Evolutionary conservation across 139 green algal genomes (phyloP).

Genomic region (Protoeuglena noctilucae): DNA sequence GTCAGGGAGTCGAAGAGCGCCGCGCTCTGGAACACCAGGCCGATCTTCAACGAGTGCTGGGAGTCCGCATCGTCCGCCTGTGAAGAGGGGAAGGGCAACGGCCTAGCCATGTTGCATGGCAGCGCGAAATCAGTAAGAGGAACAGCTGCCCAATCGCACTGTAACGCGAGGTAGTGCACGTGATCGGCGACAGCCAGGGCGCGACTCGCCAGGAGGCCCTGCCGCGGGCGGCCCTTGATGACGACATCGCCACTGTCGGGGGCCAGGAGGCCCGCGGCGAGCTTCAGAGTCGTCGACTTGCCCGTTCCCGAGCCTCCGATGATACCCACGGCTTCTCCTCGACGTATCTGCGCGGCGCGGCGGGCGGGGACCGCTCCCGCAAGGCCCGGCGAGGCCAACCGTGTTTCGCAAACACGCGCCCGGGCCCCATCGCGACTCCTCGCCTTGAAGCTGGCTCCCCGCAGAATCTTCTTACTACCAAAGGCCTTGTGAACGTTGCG

Average conservation of each 20-base stretch:
- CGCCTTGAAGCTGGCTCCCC: slow-evolving; percentile 73
- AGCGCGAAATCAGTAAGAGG: too few relatives aligned
- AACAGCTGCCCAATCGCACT: too few relatives aligned
- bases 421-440: too few relatives aligned
- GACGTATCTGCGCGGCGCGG: slow-evolving; percentile 56
- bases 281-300: slow-evolving; percentile 87
- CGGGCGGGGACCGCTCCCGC: too few relatives aligned
- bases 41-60: slow-evolving; percentile 27
- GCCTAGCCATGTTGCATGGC: too few relatives aligned
- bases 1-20: slow-evolving; percentile 96
- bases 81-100: too few relatives aligned
- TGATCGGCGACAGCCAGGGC: too few relatives aligned
- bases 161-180: too few relatives aligned
- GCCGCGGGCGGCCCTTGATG: slow-evolving; percentile 51
- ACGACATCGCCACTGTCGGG: slow-evolving; percentile 77
- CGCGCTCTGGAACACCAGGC: slow-evolving; percentile 93
- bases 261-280: slow-evolving; percentile 80
- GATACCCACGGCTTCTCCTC: slow-evolving; percentile 94
- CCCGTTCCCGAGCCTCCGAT: slow-evolving; percentile 91
- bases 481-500: slow-evolving; percentile 89
- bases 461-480: slow-evolving; percentile 78
- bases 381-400: too few relatives aligned
- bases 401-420: too few relatives aligned
- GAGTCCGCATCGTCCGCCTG: slow-evolving; percentile 31
- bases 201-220: slow-evolving; percentile 59